Conservation (phyloP, 78 protist genomes). For the Dictyostelium capitatum region DNA sequence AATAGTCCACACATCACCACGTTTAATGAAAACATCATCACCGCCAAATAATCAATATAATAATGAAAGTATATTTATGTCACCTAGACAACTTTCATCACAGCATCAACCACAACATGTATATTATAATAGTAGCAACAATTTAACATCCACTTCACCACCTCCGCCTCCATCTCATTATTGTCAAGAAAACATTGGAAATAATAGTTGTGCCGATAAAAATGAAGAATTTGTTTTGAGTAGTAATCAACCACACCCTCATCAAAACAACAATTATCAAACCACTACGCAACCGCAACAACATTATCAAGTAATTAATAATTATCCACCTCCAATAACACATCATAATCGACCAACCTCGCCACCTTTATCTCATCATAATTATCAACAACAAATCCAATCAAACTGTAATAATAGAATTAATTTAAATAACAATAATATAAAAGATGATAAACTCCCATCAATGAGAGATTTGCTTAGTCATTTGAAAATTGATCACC, state of each 20-base stretch:
- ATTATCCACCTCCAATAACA: not conserved
- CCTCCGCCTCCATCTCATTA: not conserved
- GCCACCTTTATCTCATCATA: not conserved
- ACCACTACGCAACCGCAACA: not conserved
- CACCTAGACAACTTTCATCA: not conserved
- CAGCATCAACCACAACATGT: not conserved
- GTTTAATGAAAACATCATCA: not conserved
- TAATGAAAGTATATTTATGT: not conserved
- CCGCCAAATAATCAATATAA: not conserved
- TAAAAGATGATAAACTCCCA: not conserved
- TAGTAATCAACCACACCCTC: too few species aligned
- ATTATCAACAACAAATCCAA: not conserved
- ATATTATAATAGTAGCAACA: not conserved
- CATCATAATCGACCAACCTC: not conserved
- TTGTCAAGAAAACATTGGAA: not conserved
- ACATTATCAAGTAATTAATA: not conserved
- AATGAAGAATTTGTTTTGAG: not conserved
- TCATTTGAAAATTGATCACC: slow-evolving; percentile 6
- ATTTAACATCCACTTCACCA: not conserved
- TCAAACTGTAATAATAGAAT: not conserved
- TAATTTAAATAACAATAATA: not conserved
- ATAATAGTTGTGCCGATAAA: not conserved
- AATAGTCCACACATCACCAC: not conserved
- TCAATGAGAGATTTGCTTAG: slow-evolving; percentile 33
- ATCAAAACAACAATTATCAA: too few species aligned